Evolutionary conservation across 2,329 filamentous ascomycete species (phyloP).

Genomic region (Plenodomus biglobosus): DNA sequence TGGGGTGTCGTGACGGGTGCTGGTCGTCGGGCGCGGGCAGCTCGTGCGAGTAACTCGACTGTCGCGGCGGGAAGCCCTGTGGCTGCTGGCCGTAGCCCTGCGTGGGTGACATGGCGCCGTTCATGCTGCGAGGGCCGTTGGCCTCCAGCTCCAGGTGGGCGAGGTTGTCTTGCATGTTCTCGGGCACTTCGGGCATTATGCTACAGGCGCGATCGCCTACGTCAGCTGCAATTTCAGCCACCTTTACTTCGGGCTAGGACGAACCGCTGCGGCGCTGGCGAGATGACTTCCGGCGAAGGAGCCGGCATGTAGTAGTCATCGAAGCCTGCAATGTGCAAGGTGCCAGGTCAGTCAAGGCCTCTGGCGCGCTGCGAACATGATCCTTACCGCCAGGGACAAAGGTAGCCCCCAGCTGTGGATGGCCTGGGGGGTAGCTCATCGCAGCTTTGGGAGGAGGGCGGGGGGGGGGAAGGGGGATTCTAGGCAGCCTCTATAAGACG

Average conservation of each 20-base stretch:
- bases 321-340: constrained; percentile 27
- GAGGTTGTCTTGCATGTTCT: constrained; percentile 94
- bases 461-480: too few species aligned
- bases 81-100: constrained; percentile 32
- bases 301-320: constrained; percentile 68
- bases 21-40: constrained; percentile 23
- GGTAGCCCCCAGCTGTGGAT: constrained; percentile 55
- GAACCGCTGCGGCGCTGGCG: constrained; percentile 70
- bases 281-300: constrained; percentile 62
- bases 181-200: constrained; percentile 91
- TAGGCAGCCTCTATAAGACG: constrained; percentile 9
- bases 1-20: constrained; percentile 37
- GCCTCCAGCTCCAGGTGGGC: constrained; percentile 87
- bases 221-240: constrained; percentile 36
- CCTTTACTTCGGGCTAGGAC: constrained; percentile 32
- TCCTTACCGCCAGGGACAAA: constrained; percentile 63
- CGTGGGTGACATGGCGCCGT: constrained; percentile 33
- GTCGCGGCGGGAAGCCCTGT: constrained; percentile 34
- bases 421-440: constrained; percentile 44
- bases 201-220: constrained; percentile 52
- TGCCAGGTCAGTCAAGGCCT: background rate
- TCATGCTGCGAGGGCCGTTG: constrained; percentile 47
- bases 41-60: constrained; percentile 35
- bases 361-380: background rate
- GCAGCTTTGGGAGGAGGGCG: constrained; percentile 16